phyloP scores from a whole-genome alignment of 768 basidiomycete species.

The Lyophyllum atratum region DNA sequence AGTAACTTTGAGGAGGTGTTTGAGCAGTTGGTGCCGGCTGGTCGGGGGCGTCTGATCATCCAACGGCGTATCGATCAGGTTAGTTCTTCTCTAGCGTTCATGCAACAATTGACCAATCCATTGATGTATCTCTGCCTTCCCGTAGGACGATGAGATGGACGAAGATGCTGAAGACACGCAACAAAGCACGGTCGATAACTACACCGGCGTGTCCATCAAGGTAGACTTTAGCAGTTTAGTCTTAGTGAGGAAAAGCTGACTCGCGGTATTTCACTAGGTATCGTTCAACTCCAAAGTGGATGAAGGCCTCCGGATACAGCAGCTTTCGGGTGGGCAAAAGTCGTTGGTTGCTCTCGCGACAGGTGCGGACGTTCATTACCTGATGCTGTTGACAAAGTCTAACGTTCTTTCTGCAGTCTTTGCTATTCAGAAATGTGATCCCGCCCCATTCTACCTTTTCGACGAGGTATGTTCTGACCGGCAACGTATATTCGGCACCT shows the following conservation, averaged over 20 bases:
- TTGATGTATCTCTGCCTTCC: background rate
- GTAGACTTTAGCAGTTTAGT: conserved; percentile 34
- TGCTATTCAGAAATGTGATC: conserved; percentile 98
- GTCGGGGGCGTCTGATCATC: conserved; percentile 88
- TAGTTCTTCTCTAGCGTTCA: conserved; percentile 14
- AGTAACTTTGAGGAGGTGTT: conserved; percentile 98
- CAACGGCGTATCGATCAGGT: conserved; percentile 89
- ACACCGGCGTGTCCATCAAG: conserved; percentile 96
- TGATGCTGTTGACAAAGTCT: background rate
- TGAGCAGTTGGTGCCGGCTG: conserved; percentile 93
- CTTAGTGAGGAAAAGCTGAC: background rate
- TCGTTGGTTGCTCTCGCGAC: conserved; percentile 94
- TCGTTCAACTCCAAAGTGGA: conserved; percentile 99
- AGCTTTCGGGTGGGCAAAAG: conserved; percentile 96
- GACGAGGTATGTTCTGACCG: conserved; percentile 65
- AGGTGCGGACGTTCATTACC: conserved; percentile 42
- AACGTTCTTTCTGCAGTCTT: conserved; percentile 60
- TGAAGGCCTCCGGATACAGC: conserved; percentile 95
- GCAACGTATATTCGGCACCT: background rate
- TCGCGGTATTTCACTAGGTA: conserved; percentile 52
- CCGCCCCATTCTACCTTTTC: conserved; percentile 99
- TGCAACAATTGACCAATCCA: too few species aligned
- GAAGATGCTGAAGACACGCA: conserved; percentile 76
- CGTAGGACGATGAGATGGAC: conserved; percentile 70
- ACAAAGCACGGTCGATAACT: conserved; percentile 84